Base-by-base conservation (phyloP, 208 protist species). In the Wallacemonas sp. region DNA sequence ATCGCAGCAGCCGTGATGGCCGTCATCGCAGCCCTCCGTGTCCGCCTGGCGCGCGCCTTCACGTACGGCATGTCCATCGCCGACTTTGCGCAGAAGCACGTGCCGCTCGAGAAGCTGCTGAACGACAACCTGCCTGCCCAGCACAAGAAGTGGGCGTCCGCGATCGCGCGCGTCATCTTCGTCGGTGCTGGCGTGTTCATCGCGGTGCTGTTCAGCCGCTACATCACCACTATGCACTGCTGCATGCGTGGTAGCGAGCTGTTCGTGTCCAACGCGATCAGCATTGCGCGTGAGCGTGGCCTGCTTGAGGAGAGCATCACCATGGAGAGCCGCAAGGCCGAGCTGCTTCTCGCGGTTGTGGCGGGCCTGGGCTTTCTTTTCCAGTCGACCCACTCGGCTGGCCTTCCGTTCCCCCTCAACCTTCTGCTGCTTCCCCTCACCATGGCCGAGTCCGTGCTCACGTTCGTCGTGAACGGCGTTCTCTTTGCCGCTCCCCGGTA, bases 401-500 rank as follows among this genome's bases (percentile, higher is more conserved):
- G 77, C 16, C 46, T 93, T 12, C 81, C 85, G 0, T 96, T 96
- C 70, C 88, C 91, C 6, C 61, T 96, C 33, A 90, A 86, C 61
- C 1, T 96, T 19, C 11, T 94, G 0, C 68, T 96, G 2, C 68
- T 93, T 4, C 91, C 90, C 29, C 23, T 90, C 2, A 86, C 76
- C 2, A 55, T 90, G 8, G 19, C 64, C 0, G 88, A 96, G 72
- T 76, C 68, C 16, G 9, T 83, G 2, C 52, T 96, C 17, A 72
- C 39, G 14, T 41, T 39, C 21, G 48, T 44, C 27, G 61, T 74
- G 38, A 73, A 62, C 52, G 70, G 66, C 14, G 66, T 80, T n/a
- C 49, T 83, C 16, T 80, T 68, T 43, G 61, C 67, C 6, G 24
- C 62, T 16, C 66, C 47, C 14, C 43, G 43, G 14, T 58, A 69